Evolutionary conservation across 495 filamentous ascomycete genomes (phyloP).

Genomic region (Talaromyces liani): DNA sequence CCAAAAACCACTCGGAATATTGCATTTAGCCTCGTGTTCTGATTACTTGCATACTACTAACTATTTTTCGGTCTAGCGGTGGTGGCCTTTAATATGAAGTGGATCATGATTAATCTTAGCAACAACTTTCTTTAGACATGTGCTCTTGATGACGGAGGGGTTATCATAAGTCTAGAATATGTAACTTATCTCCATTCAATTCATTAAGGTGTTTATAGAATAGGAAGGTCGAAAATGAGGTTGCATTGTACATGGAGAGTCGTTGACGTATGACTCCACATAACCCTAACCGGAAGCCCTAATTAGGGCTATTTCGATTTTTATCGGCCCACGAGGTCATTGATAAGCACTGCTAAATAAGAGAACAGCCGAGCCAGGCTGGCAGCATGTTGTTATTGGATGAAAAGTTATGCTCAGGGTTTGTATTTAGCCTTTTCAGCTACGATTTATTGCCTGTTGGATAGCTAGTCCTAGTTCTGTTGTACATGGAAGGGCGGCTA

Average conservation of each 20-base stretch:
- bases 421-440: neutral
- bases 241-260: neutral
- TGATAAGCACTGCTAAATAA: neutral
- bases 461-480: neutral
- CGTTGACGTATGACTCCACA: neutral
- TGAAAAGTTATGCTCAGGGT: neutral
- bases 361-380: too few relatives aligned
- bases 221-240: neutral
- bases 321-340: neutral
- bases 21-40: neutral
- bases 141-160: neutral
- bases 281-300: neutral
- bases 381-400: neutral
- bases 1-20: neutral
- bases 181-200: neutral
- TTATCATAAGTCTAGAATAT: neutral
- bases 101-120: neutral
- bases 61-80: neutral
- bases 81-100: neutral
- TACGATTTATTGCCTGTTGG: neutral
- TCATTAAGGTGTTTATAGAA: neutral
- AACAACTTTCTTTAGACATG: neutral
- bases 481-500: neutral
- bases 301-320: neutral
- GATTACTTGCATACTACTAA: neutral